These are phyloP conservation scores for Holtermannia corniformis DNA, from an alignment of 768 basidiomycete genomes.

Conservation along the genomic window DNA sequence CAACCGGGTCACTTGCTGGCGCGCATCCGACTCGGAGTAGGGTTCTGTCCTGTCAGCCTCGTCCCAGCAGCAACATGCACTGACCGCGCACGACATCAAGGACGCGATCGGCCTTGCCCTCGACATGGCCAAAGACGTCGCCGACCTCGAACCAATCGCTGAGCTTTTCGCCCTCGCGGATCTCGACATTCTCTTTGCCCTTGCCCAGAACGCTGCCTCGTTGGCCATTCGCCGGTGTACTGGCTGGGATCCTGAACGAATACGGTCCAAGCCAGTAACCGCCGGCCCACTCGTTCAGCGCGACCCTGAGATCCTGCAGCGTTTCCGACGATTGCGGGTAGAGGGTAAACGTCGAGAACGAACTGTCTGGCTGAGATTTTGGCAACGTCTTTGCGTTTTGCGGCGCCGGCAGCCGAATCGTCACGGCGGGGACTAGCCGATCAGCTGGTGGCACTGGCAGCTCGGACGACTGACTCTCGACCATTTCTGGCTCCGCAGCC, in stretches of 20 bases:
- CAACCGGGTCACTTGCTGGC: constrained; percentile 42
- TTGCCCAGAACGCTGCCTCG: constrained; percentile 28
- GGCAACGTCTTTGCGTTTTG: constrained; percentile 29
- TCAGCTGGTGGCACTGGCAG: too few species aligned
- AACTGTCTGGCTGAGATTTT: constrained; percentile 6
- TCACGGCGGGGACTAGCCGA: constrained; percentile 36
- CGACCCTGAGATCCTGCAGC: constrained; percentile 41
- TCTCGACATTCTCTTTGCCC: constrained; percentile 28
- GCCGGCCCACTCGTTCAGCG: constrained; percentile 42
- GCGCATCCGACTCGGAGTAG: constrained; percentile 42
- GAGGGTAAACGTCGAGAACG: constrained; percentile 20
- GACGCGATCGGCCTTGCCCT: constrained; percentile 34
- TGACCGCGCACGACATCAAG: constrained; percentile 43
- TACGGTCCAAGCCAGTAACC: constrained; percentile 46
- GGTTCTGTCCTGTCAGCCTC: constrained; percentile 31
- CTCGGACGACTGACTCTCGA: too few species aligned
- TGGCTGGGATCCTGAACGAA: constrained; percentile 34
- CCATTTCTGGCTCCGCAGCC: too few species aligned
- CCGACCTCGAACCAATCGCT: constrained; percentile 44
- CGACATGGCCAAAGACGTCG: constrained; percentile 41
- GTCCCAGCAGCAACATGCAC: constrained; percentile 4
- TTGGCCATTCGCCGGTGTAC: constrained; percentile 15
- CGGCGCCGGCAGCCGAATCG: constrained; percentile 31
- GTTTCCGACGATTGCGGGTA: constrained; percentile 38
- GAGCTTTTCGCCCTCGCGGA: constrained; percentile 38